These are phyloP conservation scores for Dioszegia aurantiaca DNA, from an alignment of 768 basidiomycete species.

Conservation along the genomic window DNA sequence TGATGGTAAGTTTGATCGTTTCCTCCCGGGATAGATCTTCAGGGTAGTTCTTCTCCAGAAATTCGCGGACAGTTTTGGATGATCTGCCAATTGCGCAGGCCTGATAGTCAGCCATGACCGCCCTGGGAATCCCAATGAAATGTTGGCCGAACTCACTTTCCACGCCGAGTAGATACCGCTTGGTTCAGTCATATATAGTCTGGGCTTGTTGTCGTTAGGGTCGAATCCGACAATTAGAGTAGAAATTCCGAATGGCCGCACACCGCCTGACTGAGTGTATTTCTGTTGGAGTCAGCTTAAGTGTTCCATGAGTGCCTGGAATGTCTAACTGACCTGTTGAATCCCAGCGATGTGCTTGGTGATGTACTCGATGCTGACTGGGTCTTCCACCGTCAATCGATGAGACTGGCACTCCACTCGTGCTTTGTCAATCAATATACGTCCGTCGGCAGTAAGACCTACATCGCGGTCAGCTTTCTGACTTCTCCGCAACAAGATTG, in stretches of 20 bases:
- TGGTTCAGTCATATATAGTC: constrained; percentile 94
- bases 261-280: constrained; percentile 98
- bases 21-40: constrained; percentile 85
- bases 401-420: constrained; percentile 97
- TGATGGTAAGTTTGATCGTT: constrained; percentile 89
- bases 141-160: constrained; percentile 65
- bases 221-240: constrained; percentile 97
- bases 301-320: too few relatives aligned
- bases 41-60: constrained; percentile 95
- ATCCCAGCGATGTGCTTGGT: constrained; percentile 98
- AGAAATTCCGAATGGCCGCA: constrained; percentile 95
- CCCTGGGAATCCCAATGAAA: background rate
- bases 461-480: constrained; percentile 20
- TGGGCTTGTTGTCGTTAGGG: constrained; percentile 79
- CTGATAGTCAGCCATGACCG: constrained; percentile 53
- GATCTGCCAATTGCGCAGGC: constrained; percentile 97
- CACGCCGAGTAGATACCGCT: constrained; percentile 97
- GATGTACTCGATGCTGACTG: constrained; percentile 96
- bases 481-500: too few relatives aligned
- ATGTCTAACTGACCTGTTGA: constrained; percentile 68
- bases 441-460: constrained; percentile 97
- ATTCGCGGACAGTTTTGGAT: constrained; percentile 96
- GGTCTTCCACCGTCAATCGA: constrained; percentile 94
- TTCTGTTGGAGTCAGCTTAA: constrained; percentile 57
- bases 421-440: constrained; percentile 96